These are phyloP conservation scores for Ramularia collo-cygni DNA, from an alignment of 2,329 filamentous ascomycete species.

Conservation along the genomic window DNA sequence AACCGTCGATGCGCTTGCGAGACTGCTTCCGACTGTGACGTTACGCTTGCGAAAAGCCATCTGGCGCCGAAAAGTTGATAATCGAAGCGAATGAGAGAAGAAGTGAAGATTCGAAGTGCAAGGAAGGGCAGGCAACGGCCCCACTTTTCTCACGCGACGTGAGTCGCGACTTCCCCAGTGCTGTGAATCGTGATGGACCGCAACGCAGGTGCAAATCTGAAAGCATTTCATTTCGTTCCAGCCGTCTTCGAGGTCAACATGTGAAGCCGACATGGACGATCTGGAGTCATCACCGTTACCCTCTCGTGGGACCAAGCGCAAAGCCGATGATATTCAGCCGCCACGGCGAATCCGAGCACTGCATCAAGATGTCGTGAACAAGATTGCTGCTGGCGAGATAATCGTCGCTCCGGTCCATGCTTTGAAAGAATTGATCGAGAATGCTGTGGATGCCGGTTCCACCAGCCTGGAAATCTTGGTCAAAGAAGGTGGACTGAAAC, in stretches of 20 bases:
- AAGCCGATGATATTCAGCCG: conserved; percentile 29
- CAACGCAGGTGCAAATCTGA: too few species aligned
- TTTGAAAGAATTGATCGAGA: conserved; percentile 93
- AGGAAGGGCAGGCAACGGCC: background rate
- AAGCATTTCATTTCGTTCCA: too few species aligned
- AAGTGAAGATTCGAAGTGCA: background rate
- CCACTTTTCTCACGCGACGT: background rate
- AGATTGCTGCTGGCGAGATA: conserved; percentile 96
- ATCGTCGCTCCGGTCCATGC: conserved; percentile 96
- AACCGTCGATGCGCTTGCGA: conserved; percentile 1
- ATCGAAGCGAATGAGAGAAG: background rate
- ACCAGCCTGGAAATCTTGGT: conserved; percentile 84
- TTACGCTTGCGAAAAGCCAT: conserved; percentile 25
- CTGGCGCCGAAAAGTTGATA: background rate
- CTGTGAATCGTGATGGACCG: too few species aligned
- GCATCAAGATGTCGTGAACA: conserved; percentile 91
- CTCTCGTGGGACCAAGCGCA: conserved; percentile 30
- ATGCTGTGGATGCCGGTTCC: conserved; percentile 93
- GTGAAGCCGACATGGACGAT: background rate
- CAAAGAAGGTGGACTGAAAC: conserved; percentile 90
- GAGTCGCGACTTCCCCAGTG: background rate
- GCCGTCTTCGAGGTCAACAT: too few species aligned
- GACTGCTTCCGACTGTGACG: conserved; percentile 12
- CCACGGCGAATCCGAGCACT: conserved; percentile 61
- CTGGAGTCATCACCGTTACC: conserved; percentile 15